Conservation (phyloP, 495 filamentous ascomycete species). For the Apodospora peruviana region DNA sequence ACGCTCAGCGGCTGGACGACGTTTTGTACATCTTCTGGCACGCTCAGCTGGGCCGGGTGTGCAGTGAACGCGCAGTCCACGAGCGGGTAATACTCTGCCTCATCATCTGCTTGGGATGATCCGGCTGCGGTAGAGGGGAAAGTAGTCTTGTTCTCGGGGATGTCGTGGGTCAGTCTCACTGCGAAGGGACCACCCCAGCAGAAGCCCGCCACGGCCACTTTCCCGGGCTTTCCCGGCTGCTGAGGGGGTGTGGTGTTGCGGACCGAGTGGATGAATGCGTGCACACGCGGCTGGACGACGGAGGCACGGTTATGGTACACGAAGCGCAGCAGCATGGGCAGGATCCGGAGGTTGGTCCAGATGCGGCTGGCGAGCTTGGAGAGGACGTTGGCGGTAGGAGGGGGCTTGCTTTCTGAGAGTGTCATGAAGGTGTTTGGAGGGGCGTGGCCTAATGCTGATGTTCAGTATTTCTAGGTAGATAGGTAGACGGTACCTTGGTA, state of each 20-base stretch:
- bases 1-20: conserved; percentile 49
- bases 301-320: conserved; percentile 27
- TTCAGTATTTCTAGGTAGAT: too few relatives aligned
- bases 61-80: conserved; percentile 51
- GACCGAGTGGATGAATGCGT: conserved; percentile 40
- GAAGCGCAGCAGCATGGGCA: conserved; percentile 28
- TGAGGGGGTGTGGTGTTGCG: conserved; percentile 26
- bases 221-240: background rate
- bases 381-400: background rate
- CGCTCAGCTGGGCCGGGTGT: conserved; percentile 45
- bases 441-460: background rate
- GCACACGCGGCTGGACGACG: conserved; percentile 37
- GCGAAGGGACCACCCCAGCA: conserved; percentile 57
- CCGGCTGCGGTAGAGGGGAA: too few relatives aligned
- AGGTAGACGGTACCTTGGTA: too few relatives aligned
- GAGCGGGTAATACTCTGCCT: conserved; percentile 30
- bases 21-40: conserved; percentile 51
- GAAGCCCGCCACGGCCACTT: conserved; percentile 48
- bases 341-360: conserved; percentile 2
- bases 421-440: background rate
- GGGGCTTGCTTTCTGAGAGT: background rate
- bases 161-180: conserved; percentile 34
- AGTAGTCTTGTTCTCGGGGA: conserved; percentile 8
- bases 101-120: too few relatives aligned
- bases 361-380: background rate